phyloP scores from a whole-genome alignment of 1,139 yeast species.

The Kodamaea ohmeri region DNA sequence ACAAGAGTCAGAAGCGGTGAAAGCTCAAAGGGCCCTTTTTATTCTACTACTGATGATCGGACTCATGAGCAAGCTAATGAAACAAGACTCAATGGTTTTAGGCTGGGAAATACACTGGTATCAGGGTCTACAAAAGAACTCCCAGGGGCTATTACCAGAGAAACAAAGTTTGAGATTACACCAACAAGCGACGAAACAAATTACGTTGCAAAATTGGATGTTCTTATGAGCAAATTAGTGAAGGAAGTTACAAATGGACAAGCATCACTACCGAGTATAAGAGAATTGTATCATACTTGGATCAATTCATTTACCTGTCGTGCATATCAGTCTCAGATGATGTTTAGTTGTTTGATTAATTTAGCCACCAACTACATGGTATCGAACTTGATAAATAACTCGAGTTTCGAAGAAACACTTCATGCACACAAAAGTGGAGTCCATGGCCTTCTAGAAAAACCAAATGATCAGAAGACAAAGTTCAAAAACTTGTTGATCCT shows the following conservation, averaged over 20 bases:
- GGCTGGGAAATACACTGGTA: background rate
- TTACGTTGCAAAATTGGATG: constrained; percentile 13
- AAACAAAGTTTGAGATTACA: constrained; percentile 4
- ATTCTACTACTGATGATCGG: too few relatives aligned
- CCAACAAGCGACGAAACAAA: constrained; percentile 14
- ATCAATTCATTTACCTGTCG: constrained; percentile 32
- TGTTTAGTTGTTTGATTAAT: constrained; percentile 41
- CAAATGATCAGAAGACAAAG: constrained; percentile 1
- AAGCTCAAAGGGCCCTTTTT: too few relatives aligned
- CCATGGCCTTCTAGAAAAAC: background rate
- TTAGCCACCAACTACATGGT: constrained; percentile 42
- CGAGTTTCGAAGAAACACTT: constrained; percentile 1
- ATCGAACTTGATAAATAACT: constrained; percentile 29
- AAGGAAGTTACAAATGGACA: constrained; percentile 22
- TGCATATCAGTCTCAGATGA: constrained; percentile 24
- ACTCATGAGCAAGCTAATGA: background rate
- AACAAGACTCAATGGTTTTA: too few relatives aligned
- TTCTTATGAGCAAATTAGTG: constrained; percentile 1
- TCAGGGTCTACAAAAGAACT: constrained; percentile 4
- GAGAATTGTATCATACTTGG: constrained; percentile 35
- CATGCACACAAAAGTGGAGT: background rate
- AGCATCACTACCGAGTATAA: constrained; percentile 30
- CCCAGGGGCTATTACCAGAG: constrained; percentile 12
- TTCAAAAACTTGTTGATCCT: constrained; percentile 28
- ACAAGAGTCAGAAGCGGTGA: too few relatives aligned